These are phyloP conservation scores for Colletotrichum zoysiae DNA, from an alignment of 2,329 filamentous ascomycete species.

Conservation along the genomic window DNA sequence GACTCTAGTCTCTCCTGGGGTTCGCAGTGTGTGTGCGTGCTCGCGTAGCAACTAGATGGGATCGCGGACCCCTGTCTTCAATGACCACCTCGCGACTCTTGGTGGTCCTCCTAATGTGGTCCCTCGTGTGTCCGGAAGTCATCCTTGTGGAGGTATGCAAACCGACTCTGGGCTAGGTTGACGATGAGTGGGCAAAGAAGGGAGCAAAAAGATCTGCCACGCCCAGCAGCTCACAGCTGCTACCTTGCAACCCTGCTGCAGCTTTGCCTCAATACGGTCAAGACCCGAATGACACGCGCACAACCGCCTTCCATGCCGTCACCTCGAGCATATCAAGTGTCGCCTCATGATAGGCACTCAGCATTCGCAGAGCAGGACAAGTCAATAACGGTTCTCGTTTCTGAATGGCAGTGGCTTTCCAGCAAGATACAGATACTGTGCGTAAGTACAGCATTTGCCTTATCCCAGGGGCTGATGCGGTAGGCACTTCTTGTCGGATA, in stretches of 20 bases:
- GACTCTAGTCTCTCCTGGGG: not conserved
- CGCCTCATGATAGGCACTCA: slow-evolving; percentile 20
- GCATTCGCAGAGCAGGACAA: slow-evolving; percentile 1
- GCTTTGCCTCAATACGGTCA: slow-evolving; percentile 35
- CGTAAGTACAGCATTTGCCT: not conserved
- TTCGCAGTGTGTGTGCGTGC: not conserved
- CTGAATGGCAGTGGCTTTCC: not conserved
- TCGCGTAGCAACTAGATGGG: not conserved
- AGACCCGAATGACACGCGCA: slow-evolving; percentile 29
- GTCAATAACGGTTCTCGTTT: not conserved
- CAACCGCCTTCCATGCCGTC: slow-evolving; percentile 26
- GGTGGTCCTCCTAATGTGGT: not conserved
- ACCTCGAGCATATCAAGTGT: slow-evolving; percentile 42
- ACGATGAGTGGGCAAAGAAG: slow-evolving; percentile 17
- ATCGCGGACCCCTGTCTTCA: not conserved
- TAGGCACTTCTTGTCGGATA: not conserved
- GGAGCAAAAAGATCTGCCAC: slow-evolving; percentile 29
- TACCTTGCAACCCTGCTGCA: slow-evolving; percentile 34
- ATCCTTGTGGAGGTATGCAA: slow-evolving; percentile 4
- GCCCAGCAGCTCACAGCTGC: slow-evolving; percentile 10
- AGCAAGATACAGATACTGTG: not conserved
- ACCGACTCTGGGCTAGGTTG: slow-evolving; percentile 3
- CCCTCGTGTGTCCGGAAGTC: not conserved
- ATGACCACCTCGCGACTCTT: not conserved
- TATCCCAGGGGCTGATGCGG: not conserved